Conservation (phyloP, 768 basidiomycete genomes). For the Flagelloscypha sp. region DNA sequence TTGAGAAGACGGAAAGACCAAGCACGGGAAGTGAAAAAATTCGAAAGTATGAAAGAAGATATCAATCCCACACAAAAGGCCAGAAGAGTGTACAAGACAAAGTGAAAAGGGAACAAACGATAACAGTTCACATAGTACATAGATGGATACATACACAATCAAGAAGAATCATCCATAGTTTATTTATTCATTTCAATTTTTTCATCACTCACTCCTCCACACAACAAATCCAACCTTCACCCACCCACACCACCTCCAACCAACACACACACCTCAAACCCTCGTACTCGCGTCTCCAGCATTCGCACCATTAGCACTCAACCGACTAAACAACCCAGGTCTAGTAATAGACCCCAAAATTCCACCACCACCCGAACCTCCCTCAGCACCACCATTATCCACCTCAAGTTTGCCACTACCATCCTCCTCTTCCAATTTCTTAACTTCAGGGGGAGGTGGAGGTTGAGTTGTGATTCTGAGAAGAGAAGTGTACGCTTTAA, state of each 20-base stretch:
- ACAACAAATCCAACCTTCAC: constrained; percentile 3
- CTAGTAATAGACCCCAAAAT: background rate
- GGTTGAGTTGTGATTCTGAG: constrained; percentile 71
- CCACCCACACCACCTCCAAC: constrained; percentile 1
- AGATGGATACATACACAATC: no score
- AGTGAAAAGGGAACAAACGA: no score
- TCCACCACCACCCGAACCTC: background rate
- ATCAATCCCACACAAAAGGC: no score
- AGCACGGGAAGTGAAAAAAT: no score
- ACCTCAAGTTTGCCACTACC: background rate
- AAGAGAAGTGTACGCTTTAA: constrained; percentile 77
- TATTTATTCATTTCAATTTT: no score
- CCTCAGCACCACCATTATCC: constrained; percentile 4
- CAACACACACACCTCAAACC: background rate
- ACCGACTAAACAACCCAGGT: constrained; percentile 1
- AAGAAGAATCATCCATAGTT: no score
- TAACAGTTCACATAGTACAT: no score
- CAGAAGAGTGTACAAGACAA: no score
- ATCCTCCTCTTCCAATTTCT: constrained; percentile 8
- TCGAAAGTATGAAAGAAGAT: no score
- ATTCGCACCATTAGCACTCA: constrained; percentile 2
- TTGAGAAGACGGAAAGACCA: no score
- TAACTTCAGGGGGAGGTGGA: constrained; percentile 30
- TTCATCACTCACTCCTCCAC: no score
- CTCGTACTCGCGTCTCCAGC: constrained; percentile 1